Evolutionary conservation across 228 moss, liverwort and hornwort species (phyloP).

Genomic region (Sphagnum magellanicum): DNA sequence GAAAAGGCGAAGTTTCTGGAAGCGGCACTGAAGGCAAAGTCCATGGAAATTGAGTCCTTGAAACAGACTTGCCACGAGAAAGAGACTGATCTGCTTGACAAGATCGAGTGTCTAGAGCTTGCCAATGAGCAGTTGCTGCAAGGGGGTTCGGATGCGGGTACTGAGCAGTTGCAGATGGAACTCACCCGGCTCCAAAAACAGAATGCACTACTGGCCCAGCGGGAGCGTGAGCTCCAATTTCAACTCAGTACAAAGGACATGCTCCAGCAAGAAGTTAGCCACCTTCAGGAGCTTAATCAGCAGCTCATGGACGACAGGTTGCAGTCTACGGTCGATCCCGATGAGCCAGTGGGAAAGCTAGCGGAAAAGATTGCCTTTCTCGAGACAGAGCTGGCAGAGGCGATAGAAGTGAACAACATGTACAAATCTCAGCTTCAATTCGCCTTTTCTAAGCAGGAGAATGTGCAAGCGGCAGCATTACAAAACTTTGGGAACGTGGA

Average conservation of each 20-base stretch:
- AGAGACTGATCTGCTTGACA: background rate
- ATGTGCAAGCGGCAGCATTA: background rate
- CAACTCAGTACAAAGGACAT: slow-evolving; percentile 8
- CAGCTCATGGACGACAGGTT: slow-evolving; percentile 3
- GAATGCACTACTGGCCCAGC: slow-evolving; percentile 3
- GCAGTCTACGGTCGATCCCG: background rate
- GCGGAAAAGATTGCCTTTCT: background rate
- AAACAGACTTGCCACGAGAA: background rate
- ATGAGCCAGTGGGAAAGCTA: slow-evolving; percentile 1
- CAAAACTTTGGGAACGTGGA: background rate
- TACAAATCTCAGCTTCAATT: slow-evolving; percentile 7
- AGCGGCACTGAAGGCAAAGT: slow-evolving; percentile 1
- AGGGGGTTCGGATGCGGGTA: background rate
- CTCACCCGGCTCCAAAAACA: slow-evolving; percentile 7
- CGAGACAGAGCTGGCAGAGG: slow-evolving; percentile 5
- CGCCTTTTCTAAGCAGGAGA: slow-evolving; percentile 1
- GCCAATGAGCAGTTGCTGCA: slow-evolving; percentile 5
- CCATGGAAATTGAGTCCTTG: background rate
- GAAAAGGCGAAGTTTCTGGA: slow-evolving; percentile 4
- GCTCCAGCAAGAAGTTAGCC: slow-evolving; percentile 5
- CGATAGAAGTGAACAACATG: slow-evolving; percentile 7
- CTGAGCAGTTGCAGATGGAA: slow-evolving; percentile 6
- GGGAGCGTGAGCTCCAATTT: slow-evolving; percentile 6
- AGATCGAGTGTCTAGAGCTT: slow-evolving; percentile 6
- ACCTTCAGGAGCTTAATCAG: slow-evolving; percentile 7